Base-by-base conservation (phyloP, 768 basidiomycete species). In the Favolaschia claudopus region DNA sequence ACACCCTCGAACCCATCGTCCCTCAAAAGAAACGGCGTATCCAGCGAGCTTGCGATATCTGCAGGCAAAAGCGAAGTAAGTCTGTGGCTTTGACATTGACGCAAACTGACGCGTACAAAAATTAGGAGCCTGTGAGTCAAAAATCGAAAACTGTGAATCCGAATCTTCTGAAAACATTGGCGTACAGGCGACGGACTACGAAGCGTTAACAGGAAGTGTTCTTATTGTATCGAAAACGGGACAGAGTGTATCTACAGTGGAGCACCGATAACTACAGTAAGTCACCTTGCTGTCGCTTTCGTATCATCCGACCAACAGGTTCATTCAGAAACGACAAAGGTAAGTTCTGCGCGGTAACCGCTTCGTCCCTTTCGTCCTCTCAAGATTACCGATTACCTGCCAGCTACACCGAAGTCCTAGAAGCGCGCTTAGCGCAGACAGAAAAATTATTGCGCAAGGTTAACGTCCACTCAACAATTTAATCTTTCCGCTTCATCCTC, bases 331-430 rank as follows among this genome's bases (percentile, higher is more conserved):
- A 36, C n/a, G n/a, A n/a, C n/a, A n/a, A n/a, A n/a, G n/a, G n/a
- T n/a, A n/a, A n/a, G n/a, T n/a, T n/a, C n/a, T 10, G n/a, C 34
- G 34, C 34, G n/a, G n/a, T 36, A 36, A 36, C 34, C 34, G n/a
- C 34, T n/a, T 36, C n/a, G 34, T 36, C 34, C 12, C 34, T 10
- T 36, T 10, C n/a, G 10, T 36, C n/a, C n/a, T n/a, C n/a, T n/a
- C n/a, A n/a, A n/a, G n/a, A n/a, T 10, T n/a, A n/a, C 34, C 12
- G 10, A 10, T 36, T n/a, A 10, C 10, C 34, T 36, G 10, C 10
- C 34, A 48, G 46, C 46, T 48, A 48, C 25, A 48, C 46, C 29
- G 46, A 48, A 32, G 46, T 48, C 10, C 32, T 48, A 32, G 46
- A 48, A 32, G 46, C 17, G 7, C 7, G 19, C 14, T 32, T 48